A percentile compares a stretch with the other conserved stretches of the same genome.
Conservation (phyloP, 371 early-diverging fungal species). For the Gilbertella persicaria region DNA sequence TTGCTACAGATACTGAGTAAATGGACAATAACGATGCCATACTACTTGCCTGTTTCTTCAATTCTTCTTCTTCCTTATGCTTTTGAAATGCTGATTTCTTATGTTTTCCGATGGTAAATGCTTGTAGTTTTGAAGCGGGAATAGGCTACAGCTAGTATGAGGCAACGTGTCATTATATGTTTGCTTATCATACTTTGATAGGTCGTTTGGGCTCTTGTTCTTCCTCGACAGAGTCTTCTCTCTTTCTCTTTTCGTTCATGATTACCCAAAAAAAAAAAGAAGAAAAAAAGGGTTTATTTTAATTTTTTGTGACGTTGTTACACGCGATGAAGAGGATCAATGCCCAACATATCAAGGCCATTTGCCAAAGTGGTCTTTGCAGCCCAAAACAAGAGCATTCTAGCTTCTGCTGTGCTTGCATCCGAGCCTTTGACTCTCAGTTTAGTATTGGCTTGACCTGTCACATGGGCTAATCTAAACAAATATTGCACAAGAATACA, state of each 20-base stretch:
- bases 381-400: conserved; percentile 76
- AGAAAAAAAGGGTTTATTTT: neutral
- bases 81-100: conserved; percentile 76
- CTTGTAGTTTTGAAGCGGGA: conserved; percentile 64
- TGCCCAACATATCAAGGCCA: conserved; percentile 76
- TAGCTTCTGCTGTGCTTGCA: conserved; percentile 71
- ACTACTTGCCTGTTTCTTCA: conserved; percentile 66
- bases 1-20: conserved; percentile 42
- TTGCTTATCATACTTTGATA: conserved; percentile 7
- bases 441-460: conserved; percentile 70
- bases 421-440: conserved; percentile 75
- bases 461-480: conserved; percentile 77
- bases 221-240: conserved; percentile 18
- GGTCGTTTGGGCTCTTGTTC: neutral
- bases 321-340: conserved; percentile 84
- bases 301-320: conserved; percentile 46
- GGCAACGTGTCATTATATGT: neutral
- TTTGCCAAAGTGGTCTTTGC: conserved; percentile 81
- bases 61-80: conserved; percentile 75
- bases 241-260: conserved; percentile 26
- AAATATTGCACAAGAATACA: conserved; percentile 86
- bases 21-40: conserved; percentile 1
- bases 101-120: conserved; percentile 67
- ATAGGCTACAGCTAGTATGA: conserved; percentile 37
- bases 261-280: conserved; percentile 1